Base-by-base conservation (phyloP, 75 land plant species). In the Cunninghamia lanceolata region DNA sequence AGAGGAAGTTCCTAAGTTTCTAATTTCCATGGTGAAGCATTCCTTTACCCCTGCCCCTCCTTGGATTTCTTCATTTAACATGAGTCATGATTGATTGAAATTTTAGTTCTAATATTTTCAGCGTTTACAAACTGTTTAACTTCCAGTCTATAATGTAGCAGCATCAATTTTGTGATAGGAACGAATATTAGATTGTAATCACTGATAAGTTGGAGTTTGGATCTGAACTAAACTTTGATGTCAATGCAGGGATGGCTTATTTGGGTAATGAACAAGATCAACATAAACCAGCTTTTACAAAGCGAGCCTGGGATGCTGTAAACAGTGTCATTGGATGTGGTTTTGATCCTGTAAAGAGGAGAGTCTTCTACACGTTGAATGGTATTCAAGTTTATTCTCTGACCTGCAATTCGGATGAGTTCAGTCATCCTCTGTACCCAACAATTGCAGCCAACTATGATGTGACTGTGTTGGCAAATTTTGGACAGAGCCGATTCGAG, bases 251-350 rank as follows among this genome's bases (percentile, higher is more conserved):
- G 28, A 21, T 7, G 46, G 45, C 2, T 78, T 45, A 78, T 25
- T 9, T 78, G 45, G 81, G 42, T 39, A 45, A 38, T 78, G 45
- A 78, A 38, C 4, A 21, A 42, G 21, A 40, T 13, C 45, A 84
- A 6, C n/a, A 56, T 3, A 73, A 84, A 32, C 35, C 17, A n/a
- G 47, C 85, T 13, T 13, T 71, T 3, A 56, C 56, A 52, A 73
- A 35, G 32, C 70, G 85, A 28, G 43, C 66, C 2, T 96, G 95
- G 96, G 92, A 87, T 75, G 90, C 50, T 28, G 85, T 85, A 39
- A 89, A 91, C 81, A 92, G 88, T 4, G 93, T 93, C 82, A 90
- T 97, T 30, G 99, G 99, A 14, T 95, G 97, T 87, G 99, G 99
- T 10, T 97, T 94, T 88, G 89, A 92, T 85, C 97, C 97, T 1